Evolutionary conservation across 2,329 filamentous ascomycete species (phyloP), one percentile per base, ranked within the genome.

Genomic region (Bipolaris sorokiniana): DNA sequence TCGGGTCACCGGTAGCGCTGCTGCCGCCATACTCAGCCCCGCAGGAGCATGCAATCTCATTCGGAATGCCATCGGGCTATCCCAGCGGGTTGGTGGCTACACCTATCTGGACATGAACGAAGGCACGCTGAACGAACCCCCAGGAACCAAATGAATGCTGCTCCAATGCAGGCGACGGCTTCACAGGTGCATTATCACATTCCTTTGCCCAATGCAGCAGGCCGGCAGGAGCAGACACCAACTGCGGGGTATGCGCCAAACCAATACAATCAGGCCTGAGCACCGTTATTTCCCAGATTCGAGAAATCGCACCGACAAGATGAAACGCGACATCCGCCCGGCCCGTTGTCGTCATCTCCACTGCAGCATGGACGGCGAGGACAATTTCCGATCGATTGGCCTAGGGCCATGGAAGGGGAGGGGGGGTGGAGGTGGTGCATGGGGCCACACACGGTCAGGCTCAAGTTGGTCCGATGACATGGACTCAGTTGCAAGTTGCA

Each of bases 71-170:
- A 58, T 71, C 75, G 66, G 74, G 74, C 64, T 77, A 76, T 72
- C 67, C 72, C 67, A 75, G 74, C 72, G 76, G 76, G 76, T 79
- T 78, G 76, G 77, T 79, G 72, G 71, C 75, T 67, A 69, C 69
- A 67, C 69, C 74, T 66, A 71, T 79, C 70, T 79, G 76, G 76
- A 78, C 76, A 66, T 78, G 68, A 65, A 76, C 65, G 62, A 72
- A 58, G 40, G 62, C 65, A 72, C 71, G 74, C 76, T 78, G 75
- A 77, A 77, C 71, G 67, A 69, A 71, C 68, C 69, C 68, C 73
- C 76, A 78, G 76, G 75, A 73, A 76, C 76, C 50, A 22, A 54
- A 77, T 75, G 71, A 71, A 74, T 61, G 66, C 63, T 59, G 67
- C 64, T 54, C 63, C 67, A 59, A 61, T 62, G 53, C 49, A 58